A percentile compares a stretch with the other conserved stretches of the same genome.
Evolutionary conservation across 352 stramenopile genomes (phyloP).

Genomic region (Phytophthora constricta): DNA sequence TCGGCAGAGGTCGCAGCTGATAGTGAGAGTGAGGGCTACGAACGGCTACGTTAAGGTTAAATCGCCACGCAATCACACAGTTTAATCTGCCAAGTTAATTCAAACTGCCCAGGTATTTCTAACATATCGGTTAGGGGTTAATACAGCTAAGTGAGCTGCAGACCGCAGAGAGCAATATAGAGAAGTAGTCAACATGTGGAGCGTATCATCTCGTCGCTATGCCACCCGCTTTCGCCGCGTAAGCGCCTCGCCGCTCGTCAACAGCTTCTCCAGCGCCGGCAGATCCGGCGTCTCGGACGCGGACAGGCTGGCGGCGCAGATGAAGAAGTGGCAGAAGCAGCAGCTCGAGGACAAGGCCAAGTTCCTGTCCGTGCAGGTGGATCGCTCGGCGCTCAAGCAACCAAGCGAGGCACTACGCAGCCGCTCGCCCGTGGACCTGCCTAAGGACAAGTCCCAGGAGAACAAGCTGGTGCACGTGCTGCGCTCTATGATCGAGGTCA

Average conservation of each 20-base stretch:
- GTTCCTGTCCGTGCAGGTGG: constrained; percentile 66
- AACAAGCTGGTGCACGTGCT: constrained; percentile 83
- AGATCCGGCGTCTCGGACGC: neutral
- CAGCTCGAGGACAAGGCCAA: constrained; percentile 55
- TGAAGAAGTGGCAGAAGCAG: constrained; percentile 69
- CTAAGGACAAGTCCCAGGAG: constrained; percentile 59
- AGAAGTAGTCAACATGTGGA: constrained; percentile 34
- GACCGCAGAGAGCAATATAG: too few relatives aligned
- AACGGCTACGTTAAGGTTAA: too few relatives aligned
- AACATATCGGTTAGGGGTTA: neutral
- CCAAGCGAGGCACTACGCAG: constrained; percentile 34
- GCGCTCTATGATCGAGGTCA: constrained; percentile 92
- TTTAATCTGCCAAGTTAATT: neutral
- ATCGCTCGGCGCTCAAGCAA: constrained; percentile 79
- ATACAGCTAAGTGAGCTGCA: too few relatives aligned
- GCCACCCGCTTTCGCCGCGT: neutral
- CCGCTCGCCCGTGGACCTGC: constrained; percentile 33
- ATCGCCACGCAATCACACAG: too few relatives aligned
- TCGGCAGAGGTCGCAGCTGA: too few relatives aligned
- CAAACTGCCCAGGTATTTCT: neutral
- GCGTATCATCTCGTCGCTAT: constrained; percentile 26
- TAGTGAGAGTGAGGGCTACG: too few relatives aligned
- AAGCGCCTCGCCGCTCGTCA: neutral
- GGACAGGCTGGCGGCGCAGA: constrained; percentile 42
- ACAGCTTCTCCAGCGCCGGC: constrained; percentile 13